A percentile compares a stretch with the other conserved stretches of the same genome.
Conservation (phyloP, 257 asterid species). For the Lithospermum erythrorhizon region DNA sequence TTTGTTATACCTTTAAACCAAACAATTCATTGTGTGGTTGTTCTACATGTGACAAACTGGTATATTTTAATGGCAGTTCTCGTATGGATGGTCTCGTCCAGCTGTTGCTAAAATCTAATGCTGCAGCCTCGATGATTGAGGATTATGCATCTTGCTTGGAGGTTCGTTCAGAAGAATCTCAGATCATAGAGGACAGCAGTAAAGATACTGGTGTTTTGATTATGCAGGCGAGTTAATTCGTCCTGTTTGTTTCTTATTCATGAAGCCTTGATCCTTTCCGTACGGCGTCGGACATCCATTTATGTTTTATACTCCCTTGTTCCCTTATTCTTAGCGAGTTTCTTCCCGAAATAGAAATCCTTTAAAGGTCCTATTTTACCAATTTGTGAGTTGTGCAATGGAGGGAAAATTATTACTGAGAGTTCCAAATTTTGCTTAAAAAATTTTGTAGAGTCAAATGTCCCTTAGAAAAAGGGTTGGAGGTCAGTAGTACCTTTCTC, state of each 20-base stretch:
- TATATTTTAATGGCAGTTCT: conserved; percentile 48
- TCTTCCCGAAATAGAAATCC: too few relatives aligned
- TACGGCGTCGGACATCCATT: background rate
- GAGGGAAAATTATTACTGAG: too few relatives aligned
- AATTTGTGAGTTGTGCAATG: too few relatives aligned
- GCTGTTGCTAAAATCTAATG: conserved; percentile 65
- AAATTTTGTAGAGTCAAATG: too few relatives aligned
- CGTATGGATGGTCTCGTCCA: conserved; percentile 87
- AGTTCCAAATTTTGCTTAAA: too few relatives aligned
- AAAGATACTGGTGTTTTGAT: conserved; percentile 79
- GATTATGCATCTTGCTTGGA: conserved; percentile 98
- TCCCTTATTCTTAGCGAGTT: too few relatives aligned
- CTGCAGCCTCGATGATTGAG: conserved; percentile 62
- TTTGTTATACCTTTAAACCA: conserved; percentile 7
- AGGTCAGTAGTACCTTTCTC: too few relatives aligned
- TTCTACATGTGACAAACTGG: conserved; percentile 4
- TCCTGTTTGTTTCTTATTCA: conserved; percentile 5
- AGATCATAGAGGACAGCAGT: conserved; percentile 65
- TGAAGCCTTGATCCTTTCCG: background rate
- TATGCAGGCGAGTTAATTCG: conserved; percentile 60
- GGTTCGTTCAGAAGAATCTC: conserved; percentile 79
- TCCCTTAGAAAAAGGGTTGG: too few relatives aligned
- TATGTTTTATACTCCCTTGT: too few relatives aligned
- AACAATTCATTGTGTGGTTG: conserved; percentile 12
- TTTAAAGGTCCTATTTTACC: too few relatives aligned